These are phyloP conservation scores for Seiridium unicorne DNA, from an alignment of 2,329 filamentous ascomycete genomes.

Conservation along the genomic window DNA sequence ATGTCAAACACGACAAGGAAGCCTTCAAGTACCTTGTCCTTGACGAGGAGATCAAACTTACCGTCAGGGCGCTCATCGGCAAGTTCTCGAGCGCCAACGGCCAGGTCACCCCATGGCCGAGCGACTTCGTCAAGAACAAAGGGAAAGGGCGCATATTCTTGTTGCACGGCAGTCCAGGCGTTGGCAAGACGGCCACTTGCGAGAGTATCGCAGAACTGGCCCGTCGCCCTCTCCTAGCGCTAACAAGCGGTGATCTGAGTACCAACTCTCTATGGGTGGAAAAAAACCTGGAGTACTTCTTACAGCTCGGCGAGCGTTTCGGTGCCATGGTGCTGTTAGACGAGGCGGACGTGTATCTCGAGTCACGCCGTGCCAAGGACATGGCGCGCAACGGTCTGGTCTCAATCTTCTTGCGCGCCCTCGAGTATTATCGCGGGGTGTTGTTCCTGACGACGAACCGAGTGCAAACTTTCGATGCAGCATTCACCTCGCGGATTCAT, in stretches of 20 bases:
- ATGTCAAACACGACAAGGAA: conserved; percentile 41
- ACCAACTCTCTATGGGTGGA: conserved; percentile 37
- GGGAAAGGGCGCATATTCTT: conserved; percentile 50
- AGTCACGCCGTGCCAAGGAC: conserved; percentile 43
- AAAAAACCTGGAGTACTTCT: conserved; percentile 43
- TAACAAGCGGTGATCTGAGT: conserved; percentile 49
- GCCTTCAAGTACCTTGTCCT: conserved; percentile 51
- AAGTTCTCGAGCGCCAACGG: conserved; percentile 41
- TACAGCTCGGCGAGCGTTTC: conserved; percentile 47
- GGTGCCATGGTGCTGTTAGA: conserved; percentile 54
- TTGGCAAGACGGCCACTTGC: conserved; percentile 28
- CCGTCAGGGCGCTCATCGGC: conserved; percentile 45
- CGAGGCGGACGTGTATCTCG: conserved; percentile 61
- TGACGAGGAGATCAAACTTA: conserved; percentile 45
- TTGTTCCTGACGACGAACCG: conserved; percentile 52
- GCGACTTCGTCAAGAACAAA: conserved; percentile 48
- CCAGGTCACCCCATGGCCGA: conserved; percentile 30
- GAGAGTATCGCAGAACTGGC: conserved; percentile 26
- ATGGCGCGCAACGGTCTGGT: conserved; percentile 47
- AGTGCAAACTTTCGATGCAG: conserved; percentile 44
- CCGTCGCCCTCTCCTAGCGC: conserved; percentile 46
- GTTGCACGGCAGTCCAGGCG: conserved; percentile 49
- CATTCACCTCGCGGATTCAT: conserved; percentile 49
- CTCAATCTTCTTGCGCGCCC: conserved; percentile 46
- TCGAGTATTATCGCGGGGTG: conserved; percentile 50